A percentile compares a stretch with the other conserved stretches of the same genome.
Conservation (phyloP, 176 grass and related monocot genomes). For the Calamus simplicifolius region DNA sequence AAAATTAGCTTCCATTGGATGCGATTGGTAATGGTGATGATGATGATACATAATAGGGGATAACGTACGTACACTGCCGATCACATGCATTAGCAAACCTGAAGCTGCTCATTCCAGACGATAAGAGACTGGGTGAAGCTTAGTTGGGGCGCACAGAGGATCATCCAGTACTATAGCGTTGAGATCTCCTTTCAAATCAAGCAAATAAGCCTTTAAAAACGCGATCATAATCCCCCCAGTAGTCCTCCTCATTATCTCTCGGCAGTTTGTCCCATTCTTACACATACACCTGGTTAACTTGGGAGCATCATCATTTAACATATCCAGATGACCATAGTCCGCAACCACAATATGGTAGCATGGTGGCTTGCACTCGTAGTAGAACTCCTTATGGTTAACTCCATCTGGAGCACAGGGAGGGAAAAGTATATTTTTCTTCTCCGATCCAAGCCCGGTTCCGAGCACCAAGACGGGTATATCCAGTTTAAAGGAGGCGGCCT, state of each 20-base stretch:
- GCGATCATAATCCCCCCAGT: conserved; percentile 38
- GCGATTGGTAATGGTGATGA: no score
- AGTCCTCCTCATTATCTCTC: conserved; percentile 44
- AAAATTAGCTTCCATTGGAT: no score
- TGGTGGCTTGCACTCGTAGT: conserved; percentile 32
- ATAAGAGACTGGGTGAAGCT: conserved; percentile 23
- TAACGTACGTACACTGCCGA: no score
- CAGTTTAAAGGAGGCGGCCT: conserved; percentile 28
- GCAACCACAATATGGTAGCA: conserved; percentile 49
- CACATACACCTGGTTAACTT: conserved; percentile 32
- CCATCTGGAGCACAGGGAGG: conserved; percentile 37
- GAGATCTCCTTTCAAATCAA: conserved; percentile 22
- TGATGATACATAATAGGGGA: no score
- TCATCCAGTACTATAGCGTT: conserved; percentile 28
- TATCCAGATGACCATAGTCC: conserved; percentile 51
- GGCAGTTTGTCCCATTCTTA: conserved; percentile 37
- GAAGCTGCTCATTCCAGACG: no score
- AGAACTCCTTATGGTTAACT: conserved; percentile 53
- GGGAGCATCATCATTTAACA: conserved; percentile 38
- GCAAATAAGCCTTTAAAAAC: conserved; percentile 30
- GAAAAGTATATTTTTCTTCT: conserved; percentile 27
- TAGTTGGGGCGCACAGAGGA: conserved; percentile 23
- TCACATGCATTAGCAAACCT: no score
- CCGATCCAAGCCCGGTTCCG: conserved; percentile 40
- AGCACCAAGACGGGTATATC: conserved; percentile 34